Evolutionary conservation across 2,329 filamentous ascomycete species (phyloP).

Genomic region (Pseudocercospora crystallina): DNA sequence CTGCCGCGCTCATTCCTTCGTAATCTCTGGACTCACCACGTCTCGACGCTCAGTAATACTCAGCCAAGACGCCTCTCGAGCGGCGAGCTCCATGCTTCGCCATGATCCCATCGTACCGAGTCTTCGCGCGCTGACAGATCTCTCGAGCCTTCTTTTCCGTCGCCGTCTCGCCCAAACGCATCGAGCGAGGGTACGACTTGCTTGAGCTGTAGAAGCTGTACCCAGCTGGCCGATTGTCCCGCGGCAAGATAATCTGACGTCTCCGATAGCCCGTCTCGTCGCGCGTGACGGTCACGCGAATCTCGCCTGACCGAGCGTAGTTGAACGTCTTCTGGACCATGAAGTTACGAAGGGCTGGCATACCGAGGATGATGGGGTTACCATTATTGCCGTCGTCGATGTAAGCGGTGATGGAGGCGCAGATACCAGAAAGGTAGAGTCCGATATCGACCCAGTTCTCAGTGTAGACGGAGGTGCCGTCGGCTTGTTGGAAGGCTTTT

Average conservation of each 20-base stretch:
- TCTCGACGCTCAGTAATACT: no score
- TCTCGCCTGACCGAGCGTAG: conserved; percentile 5
- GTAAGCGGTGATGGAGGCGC: conserved; percentile 4
- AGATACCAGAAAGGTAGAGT: conserved; percentile 10
- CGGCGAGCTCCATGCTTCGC: no score
- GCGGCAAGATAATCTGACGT: neutral
- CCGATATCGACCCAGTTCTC: conserved; percentile 2
- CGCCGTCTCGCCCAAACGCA: conserved; percentile 5
- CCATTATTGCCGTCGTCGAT: conserved; percentile 1
- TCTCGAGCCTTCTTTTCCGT: conserved; percentile 11
- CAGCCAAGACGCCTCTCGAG: no score
- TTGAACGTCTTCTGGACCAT: neutral
- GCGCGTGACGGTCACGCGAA: conserved; percentile 4
- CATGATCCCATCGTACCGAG: no score
- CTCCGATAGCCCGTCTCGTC: conserved; percentile 1
- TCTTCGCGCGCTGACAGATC: no score
- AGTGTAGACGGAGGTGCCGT: neutral
- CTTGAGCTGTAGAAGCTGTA: no score
- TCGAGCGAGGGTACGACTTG: no score
- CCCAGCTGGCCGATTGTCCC: no score
- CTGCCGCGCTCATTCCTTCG: no score
- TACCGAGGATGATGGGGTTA: conserved; percentile 5
- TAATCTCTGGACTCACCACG: no score
- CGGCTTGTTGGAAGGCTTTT: neutral
- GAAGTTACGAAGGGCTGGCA: neutral